These are phyloP conservation scores for Multifurca ochricompacta DNA, from an alignment of 768 basidiomycete species.

Conservation along the genomic window DNA sequence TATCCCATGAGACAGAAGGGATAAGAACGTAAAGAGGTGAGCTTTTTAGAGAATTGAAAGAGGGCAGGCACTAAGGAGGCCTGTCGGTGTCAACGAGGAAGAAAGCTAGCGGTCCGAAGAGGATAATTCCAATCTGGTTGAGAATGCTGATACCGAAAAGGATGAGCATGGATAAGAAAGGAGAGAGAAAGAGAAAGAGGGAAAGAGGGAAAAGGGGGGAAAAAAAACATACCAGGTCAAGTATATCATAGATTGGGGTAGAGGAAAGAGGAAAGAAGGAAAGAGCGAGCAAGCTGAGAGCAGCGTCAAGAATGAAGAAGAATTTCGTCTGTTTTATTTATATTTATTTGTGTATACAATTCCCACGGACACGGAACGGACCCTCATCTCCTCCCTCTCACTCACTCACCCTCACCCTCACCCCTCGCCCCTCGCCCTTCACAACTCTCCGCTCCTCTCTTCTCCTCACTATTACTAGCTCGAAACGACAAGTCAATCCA, in stretches of 20 bases:
- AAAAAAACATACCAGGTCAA: constrained; percentile 21
- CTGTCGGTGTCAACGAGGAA: constrained; percentile 60
- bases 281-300: constrained; percentile 1
- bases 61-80: constrained; percentile 55
- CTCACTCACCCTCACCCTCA: too few species aligned
- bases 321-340: too few species aligned
- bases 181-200: not conserved
- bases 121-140: constrained; percentile 41
- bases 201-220: constrained; percentile 2
- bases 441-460: too few species aligned
- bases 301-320: not conserved
- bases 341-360: too few species aligned
- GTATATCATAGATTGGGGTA: constrained; percentile 24
- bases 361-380: too few species aligned
- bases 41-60: not conserved
- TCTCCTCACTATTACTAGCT: too few species aligned
- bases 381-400: too few species aligned
- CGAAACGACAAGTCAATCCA: too few species aligned
- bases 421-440: too few species aligned
- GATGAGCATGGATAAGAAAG: not conserved
- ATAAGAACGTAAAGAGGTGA: constrained; percentile 3
- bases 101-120: constrained; percentile 54
- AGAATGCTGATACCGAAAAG: constrained; percentile 20
- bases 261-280: too few species aligned
- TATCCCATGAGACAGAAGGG: constrained; percentile 37